phyloP scores from a whole-genome alignment of 345 rosid genomes.

The Sisymbrium irio region DNA sequence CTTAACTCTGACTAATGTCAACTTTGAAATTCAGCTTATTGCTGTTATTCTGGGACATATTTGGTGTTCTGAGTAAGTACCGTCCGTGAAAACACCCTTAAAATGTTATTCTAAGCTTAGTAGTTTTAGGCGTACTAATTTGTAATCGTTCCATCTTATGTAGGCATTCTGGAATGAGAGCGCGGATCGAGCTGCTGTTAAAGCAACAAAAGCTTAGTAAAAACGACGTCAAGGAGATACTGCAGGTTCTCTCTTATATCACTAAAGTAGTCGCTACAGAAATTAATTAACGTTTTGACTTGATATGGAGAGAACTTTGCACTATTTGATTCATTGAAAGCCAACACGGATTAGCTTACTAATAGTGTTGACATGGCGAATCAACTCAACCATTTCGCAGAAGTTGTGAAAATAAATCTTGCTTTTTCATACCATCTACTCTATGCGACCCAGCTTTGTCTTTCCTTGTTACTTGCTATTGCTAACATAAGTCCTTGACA shows the following conservation, averaged over 20 bases:
- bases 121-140: neutral
- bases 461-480: neutral
- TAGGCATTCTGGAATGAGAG: conserved; percentile 76
- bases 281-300: neutral
- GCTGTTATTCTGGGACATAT: conserved; percentile 86
- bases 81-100: neutral
- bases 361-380: neutral
- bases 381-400: neutral
- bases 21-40: conserved; percentile 58
- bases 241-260: conserved; percentile 53
- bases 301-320: neutral
- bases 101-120: neutral
- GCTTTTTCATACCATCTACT: neutral
- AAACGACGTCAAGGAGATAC: conserved; percentile 68
- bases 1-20: neutral
- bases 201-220: conserved; percentile 88
- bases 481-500: conserved; percentile 24
- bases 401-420: neutral
- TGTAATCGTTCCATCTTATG: neutral
- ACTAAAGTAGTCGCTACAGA: neutral
- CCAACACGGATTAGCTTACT: neutral
- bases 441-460: neutral
- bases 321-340: conserved; percentile 8
- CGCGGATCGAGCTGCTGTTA: conserved; percentile 81
- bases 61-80: conserved; percentile 95